These are phyloP conservation scores for Trichoderma breve DNA, from an alignment of 2,329 filamentous ascomycete genomes.

Conservation along the genomic window DNA sequence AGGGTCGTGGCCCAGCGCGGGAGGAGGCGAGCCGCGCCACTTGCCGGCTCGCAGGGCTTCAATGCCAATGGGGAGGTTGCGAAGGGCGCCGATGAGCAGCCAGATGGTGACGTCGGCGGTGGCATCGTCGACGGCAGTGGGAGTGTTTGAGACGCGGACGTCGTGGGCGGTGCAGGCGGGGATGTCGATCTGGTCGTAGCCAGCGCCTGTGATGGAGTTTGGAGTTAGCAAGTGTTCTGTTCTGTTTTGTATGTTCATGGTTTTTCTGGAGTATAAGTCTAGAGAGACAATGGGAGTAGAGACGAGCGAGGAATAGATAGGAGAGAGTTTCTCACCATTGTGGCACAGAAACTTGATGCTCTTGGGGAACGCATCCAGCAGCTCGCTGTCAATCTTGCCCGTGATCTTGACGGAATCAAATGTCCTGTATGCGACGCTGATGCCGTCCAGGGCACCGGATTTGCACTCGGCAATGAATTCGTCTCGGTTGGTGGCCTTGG, in stretches of 20 bases:
- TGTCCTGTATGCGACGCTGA: constrained; percentile 67
- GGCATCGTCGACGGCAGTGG: constrained; percentile 76
- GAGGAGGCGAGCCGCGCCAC: constrained; percentile 61
- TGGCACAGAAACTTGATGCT: constrained; percentile 59
- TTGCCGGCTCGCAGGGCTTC: constrained; percentile 60
- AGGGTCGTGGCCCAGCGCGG: constrained; percentile 70
- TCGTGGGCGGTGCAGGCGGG: constrained; percentile 64
- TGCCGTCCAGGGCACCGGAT: constrained; percentile 63
- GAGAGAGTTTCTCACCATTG: constrained; percentile 45
- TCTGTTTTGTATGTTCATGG: not conserved
- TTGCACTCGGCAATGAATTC: constrained; percentile 69
- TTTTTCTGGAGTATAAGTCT: not conserved
- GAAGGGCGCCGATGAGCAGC: constrained; percentile 74
- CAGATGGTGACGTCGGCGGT: constrained; percentile 82
- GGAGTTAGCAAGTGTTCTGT: not conserved
- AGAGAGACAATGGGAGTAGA: not conserved
- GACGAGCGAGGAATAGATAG: too few species aligned
- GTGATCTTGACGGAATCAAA: constrained; percentile 64
- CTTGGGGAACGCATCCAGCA: constrained; percentile 58
- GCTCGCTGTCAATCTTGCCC: constrained; percentile 67
- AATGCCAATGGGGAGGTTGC: constrained; percentile 69
- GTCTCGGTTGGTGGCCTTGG: constrained; percentile 58
- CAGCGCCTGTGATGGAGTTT: constrained; percentile 56
- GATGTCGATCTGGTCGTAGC: constrained; percentile 81
- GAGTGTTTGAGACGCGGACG: constrained; percentile 75